phyloP scores from a whole-genome alignment of 129 eudicot genomes.

The Tanacetum coccineum region DNA sequence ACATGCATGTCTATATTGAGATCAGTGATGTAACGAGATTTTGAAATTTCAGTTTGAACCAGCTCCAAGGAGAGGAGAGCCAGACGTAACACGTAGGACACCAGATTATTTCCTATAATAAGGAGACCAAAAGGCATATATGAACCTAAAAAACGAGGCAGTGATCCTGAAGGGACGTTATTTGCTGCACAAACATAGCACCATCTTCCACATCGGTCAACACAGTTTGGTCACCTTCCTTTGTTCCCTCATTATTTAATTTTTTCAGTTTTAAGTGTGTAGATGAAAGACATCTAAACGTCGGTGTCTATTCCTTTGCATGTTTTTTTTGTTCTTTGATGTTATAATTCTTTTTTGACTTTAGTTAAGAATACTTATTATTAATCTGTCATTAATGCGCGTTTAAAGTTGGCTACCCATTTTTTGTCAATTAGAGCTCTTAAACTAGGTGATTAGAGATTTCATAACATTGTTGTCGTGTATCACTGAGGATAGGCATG shows the following conservation, averaged over 20 bases:
- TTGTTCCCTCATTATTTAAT: not conserved
- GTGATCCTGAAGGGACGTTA: not conserved
- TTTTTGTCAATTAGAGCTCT: not conserved
- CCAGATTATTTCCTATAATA: slow-evolving; percentile 70
- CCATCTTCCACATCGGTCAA: slow-evolving; percentile 8
- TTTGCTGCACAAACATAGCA: slow-evolving; percentile 27
- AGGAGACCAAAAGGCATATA: slow-evolving; percentile 15
- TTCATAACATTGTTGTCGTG: not conserved
- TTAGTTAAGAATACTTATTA: slow-evolving; percentile 21
- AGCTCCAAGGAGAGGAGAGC: slow-evolving; percentile 87
- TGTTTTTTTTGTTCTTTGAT: slow-evolving; percentile 19
- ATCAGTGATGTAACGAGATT: not conserved
- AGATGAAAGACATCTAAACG: slow-evolving; percentile 30
- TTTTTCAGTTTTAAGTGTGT: slow-evolving; percentile 13
- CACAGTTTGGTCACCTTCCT: slow-evolving; percentile 6
- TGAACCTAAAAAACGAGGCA: slow-evolving; percentile 18
- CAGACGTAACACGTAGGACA: slow-evolving; percentile 80
- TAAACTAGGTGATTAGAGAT: not conserved
- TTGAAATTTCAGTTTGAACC: slow-evolving; percentile 69
- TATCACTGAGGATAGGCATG: not conserved
- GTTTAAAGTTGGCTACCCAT: not conserved
- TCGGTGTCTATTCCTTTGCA: slow-evolving; percentile 27
- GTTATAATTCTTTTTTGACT: slow-evolving; percentile 28
- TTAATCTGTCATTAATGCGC: slow-evolving; percentile 26
- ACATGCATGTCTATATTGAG: not conserved